phyloP scores from a whole-genome alignment of 495 filamentous ascomycete species.

The Tetracladium setigerum region DNA sequence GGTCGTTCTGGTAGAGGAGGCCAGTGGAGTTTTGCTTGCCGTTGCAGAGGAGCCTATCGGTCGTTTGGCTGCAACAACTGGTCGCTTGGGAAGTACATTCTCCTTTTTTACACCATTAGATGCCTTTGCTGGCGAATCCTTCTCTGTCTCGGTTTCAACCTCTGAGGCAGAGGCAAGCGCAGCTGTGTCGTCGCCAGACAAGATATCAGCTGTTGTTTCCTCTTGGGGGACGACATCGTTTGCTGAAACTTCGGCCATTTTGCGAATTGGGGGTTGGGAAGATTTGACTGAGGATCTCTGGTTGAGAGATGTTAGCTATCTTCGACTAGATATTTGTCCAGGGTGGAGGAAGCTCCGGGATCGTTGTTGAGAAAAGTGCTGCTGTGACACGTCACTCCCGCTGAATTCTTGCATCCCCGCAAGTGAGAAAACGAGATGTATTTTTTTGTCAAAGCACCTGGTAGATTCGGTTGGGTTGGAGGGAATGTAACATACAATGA shows the following conservation, averaged over 20 bases:
- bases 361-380: too few relatives aligned
- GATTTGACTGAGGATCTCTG: background rate
- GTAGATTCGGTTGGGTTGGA: too few relatives aligned
- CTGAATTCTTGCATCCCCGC: background rate
- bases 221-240: constrained; percentile 3
- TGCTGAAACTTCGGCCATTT: constrained; percentile 21
- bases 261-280: constrained; percentile 1
- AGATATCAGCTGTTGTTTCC: constrained; percentile 10
- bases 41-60: constrained; percentile 12
- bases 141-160: constrained; percentile 20
- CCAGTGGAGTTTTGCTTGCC: constrained; percentile 12
- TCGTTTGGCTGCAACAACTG: constrained; percentile 5
- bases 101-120: constrained; percentile 23
- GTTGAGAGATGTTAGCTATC: too few relatives aligned
- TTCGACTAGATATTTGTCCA: too few relatives aligned
- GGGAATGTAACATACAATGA: background rate
- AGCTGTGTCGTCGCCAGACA: constrained; percentile 12
- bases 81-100: constrained; percentile 18
- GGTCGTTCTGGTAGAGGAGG: constrained; percentile 16
- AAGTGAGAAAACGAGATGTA: background rate
- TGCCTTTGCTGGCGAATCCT: constrained; percentile 13
- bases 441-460: background rate
- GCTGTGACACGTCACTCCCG: background rate
- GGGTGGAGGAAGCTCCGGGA: too few relatives aligned
- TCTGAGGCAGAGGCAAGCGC: constrained; percentile 15